These are phyloP conservation scores for Phragmites australis DNA, from an alignment of 176 grass and related monocot species.

Conservation along the genomic window DNA sequence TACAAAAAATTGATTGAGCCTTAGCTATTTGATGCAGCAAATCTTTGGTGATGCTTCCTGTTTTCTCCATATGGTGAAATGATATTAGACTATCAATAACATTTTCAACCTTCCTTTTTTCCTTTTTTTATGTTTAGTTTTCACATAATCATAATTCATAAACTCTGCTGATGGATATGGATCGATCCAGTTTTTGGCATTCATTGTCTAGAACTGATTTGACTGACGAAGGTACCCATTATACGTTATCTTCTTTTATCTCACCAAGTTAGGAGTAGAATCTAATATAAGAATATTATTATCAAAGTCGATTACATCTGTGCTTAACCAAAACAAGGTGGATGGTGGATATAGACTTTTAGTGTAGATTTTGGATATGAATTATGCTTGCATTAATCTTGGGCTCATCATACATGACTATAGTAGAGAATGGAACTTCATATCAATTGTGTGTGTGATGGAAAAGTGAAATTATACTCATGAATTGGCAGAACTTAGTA, in stretches of 20 bases:
- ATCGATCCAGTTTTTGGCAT: neutral
- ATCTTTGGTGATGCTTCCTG: neutral
- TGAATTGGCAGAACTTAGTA: neutral
- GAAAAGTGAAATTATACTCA: neutral
- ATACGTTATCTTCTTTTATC: neutral
- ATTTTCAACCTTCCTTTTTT: neutral
- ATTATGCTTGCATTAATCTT: neutral
- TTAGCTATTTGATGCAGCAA: neutral
- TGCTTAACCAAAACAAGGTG: neutral
- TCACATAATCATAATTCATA: neutral
- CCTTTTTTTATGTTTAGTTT: neutral
- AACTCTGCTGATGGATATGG: neutral
- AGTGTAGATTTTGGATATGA: neutral
- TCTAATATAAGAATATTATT: neutral
- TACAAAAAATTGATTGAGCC: neutral
- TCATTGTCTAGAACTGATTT: neutral
- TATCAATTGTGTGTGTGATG: neutral
- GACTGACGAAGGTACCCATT: neutral
- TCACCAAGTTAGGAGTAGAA: neutral
- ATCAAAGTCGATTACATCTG: neutral
- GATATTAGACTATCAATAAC: neutral
- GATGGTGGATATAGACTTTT: neutral
- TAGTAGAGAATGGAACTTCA: neutral
- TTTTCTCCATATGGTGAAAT: neutral
- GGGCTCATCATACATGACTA: neutral